phyloP scores from a whole-genome alignment of 2,329 filamentous ascomycete species.

The Fusarium tjaetaba region DNA sequence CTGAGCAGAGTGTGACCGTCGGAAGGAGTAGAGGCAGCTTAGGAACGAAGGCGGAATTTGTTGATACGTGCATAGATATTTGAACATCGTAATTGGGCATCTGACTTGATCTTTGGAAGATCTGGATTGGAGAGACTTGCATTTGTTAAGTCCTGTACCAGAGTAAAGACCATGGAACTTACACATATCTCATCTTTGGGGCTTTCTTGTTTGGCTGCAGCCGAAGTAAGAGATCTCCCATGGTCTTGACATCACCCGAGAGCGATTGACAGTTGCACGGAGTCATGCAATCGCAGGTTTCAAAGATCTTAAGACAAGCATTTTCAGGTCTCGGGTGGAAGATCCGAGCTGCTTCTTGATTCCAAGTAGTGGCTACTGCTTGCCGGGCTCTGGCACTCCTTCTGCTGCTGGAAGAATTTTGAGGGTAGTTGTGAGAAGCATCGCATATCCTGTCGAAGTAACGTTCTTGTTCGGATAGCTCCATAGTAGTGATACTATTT shows the following conservation, averaged over 20 bases:
- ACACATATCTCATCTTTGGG: slow-evolving; percentile 23
- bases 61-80: slow-evolving; percentile 25
- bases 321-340: not conserved
- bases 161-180: not conserved
- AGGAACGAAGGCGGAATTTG: slow-evolving; percentile 14
- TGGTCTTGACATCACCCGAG: not conserved
- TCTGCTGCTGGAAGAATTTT: not conserved
- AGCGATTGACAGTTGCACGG: not conserved
- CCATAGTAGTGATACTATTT: not conserved
- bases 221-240: not conserved
- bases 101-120: slow-evolving; percentile 9
- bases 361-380: not conserved
- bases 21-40: slow-evolving; percentile 18
- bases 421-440: not conserved
- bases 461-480: not conserved
- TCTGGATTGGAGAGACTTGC: slow-evolving; percentile 15
- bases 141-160: not conserved
- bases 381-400: not conserved
- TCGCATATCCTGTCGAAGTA: not conserved
- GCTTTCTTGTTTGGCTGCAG: not conserved
- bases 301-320: not conserved
- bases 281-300: not conserved
- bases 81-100: slow-evolving; percentile 11
- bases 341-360: not conserved
- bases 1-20: not conserved